phyloP scores from a whole-genome alignment of 2,329 filamentous ascomycete species.

The Xylaria sp. region DNA sequence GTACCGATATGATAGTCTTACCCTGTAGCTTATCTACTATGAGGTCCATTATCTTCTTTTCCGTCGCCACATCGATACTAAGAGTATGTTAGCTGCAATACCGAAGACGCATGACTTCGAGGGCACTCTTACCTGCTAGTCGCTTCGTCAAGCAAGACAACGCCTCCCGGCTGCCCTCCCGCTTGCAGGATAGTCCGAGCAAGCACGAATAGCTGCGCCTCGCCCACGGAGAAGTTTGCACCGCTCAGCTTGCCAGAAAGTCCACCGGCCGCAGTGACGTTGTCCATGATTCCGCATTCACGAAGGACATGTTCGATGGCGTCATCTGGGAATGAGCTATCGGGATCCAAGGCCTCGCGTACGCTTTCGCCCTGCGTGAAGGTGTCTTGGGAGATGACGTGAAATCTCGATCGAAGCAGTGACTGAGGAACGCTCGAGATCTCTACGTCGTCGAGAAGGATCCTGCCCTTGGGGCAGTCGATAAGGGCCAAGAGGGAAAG shows the following conservation, averaged over 20 bases:
- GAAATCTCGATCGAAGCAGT: constrained; percentile 68
- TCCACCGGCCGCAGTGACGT: constrained; percentile 49
- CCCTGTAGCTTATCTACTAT: constrained; percentile 29
- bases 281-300: constrained; percentile 54
- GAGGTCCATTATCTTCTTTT: constrained; percentile 33
- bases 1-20: constrained; percentile 34
- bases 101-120: background rate
- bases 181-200: constrained; percentile 69
- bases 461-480: constrained; percentile 61
- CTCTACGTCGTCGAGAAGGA: constrained; percentile 69
- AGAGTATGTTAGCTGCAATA: background rate
- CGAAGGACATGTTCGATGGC: constrained; percentile 53
- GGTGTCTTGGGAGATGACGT: constrained; percentile 72
- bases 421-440: constrained; percentile 68
- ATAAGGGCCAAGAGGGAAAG: constrained; percentile 52
- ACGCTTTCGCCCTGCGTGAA: constrained; percentile 55
- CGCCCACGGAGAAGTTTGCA: constrained; percentile 51
- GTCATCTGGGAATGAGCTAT: constrained; percentile 48
- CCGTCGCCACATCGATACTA: constrained; percentile 36
- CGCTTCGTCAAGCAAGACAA: constrained; percentile 66
- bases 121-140: constrained; percentile 28
- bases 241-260: constrained; percentile 46
- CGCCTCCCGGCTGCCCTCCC: constrained; percentile 68
- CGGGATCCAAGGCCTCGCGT: constrained; percentile 56
- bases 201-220: constrained; percentile 56